Evolutionary conservation across 1,284 basidiomycete species (phyloP).

Genomic region (Ceratobasidium theobromae): DNA sequence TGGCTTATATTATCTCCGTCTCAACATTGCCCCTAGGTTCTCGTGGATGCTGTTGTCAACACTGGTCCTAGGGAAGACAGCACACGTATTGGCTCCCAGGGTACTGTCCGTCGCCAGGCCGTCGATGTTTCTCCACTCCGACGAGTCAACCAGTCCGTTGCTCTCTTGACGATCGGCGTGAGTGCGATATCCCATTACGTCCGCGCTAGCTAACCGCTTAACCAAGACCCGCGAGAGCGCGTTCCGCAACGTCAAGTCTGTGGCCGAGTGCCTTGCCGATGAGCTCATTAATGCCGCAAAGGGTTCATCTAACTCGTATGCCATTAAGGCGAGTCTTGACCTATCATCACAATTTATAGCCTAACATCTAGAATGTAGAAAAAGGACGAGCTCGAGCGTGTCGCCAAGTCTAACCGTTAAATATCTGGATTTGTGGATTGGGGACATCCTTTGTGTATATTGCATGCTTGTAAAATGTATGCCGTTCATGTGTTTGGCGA

Average conservation of each 20-base stretch:
- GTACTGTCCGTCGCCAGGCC: constrained; percentile 99
- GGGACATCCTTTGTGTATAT: constrained; percentile 28
- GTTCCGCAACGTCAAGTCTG: constrained; percentile 99
- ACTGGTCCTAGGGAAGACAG: constrained; percentile 99
- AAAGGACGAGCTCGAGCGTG: constrained; percentile 98
- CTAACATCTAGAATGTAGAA: constrained; percentile 52
- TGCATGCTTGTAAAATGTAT: constrained; percentile 30
- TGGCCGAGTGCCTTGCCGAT: constrained; percentile 98
- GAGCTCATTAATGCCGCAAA: constrained; percentile 99
- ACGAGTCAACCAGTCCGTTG: constrained; percentile 96
- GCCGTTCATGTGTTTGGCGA: constrained; percentile 12
- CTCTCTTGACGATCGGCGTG: constrained; percentile 94
- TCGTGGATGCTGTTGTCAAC: constrained; percentile 99
- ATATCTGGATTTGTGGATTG: constrained; percentile 34
- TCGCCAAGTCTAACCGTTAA: constrained; percentile 99
- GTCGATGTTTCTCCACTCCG: constrained; percentile 99
- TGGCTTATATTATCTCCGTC: constrained; percentile 20
- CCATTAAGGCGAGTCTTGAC: constrained; percentile 78
- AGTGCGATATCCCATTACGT: constrained; percentile 43
- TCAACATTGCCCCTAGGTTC: constrained; percentile 54
- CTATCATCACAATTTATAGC: background rate
- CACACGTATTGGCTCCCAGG: constrained; percentile 99
- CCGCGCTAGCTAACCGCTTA: constrained; percentile 1
- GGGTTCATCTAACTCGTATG: constrained; percentile 99
- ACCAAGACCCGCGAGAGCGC: constrained; percentile 94